These are phyloP conservation scores for Trifolium pratense DNA, from an alignment of 306 rosid genomes.

Conservation along the genomic window DNA sequence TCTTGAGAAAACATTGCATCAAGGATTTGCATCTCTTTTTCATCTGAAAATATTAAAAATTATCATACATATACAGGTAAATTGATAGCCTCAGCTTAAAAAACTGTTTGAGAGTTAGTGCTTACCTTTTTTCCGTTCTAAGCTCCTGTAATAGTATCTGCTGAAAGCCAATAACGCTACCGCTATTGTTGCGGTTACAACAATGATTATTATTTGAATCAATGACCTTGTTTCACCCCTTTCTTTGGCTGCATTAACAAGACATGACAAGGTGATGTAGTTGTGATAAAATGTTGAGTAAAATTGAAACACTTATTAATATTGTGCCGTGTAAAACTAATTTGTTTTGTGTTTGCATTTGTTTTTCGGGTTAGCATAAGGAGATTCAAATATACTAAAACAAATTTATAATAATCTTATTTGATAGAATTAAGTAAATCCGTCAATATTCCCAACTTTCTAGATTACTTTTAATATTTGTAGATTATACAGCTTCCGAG, in stretches of 20 bases:
- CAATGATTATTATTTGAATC: neutral
- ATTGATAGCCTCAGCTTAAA: neutral
- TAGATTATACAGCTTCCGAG: neutral
- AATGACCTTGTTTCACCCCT: neutral
- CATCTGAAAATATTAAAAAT: conserved; percentile 30
- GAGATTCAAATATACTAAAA: neutral
- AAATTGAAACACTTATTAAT: neutral
- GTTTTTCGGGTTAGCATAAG: neutral
- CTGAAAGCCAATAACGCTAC: neutral
- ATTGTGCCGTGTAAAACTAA: neutral
- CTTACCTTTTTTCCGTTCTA: neutral
- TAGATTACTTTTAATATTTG: too few relatives aligned
- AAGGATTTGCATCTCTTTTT: conserved; percentile 23
- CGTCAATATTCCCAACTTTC: too few relatives aligned
- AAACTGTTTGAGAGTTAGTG: neutral
- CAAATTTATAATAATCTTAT: neutral
- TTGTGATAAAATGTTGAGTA: neutral
- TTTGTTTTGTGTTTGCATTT: neutral
- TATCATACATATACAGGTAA: conserved; percentile 13
- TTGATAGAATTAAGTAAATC: neutral
- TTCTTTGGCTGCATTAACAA: conserved; percentile 3
- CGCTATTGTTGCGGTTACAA: neutral
- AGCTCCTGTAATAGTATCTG: neutral
- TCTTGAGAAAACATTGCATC: conserved; percentile 41
- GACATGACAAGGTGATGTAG: neutral